Conservation (phyloP, 148 eudicot genomes). For the Rhododendron vialii region DNA sequence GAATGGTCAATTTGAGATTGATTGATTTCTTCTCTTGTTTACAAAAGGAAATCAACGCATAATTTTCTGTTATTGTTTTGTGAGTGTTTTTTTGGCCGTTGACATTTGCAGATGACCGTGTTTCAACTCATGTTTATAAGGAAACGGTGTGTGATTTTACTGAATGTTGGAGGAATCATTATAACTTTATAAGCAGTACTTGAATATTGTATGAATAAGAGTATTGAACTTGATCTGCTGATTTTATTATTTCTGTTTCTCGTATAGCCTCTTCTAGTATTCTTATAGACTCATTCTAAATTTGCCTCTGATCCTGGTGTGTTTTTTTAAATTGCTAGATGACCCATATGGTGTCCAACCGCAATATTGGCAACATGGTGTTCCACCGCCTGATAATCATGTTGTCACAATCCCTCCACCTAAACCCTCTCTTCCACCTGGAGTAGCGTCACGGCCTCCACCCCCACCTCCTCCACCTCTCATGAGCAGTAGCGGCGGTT, state of each 20-base stretch:
- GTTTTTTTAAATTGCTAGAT: constrained; percentile 34
- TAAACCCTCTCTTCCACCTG: constrained; percentile 56
- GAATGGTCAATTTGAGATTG: not conserved
- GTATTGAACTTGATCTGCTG: not conserved
- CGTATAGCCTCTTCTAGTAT: not conserved
- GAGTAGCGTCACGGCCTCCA: constrained; percentile 51
- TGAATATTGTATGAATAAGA: not conserved
- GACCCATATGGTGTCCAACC: constrained; percentile 56
- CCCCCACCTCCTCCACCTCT: constrained; percentile 40
- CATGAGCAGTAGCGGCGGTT: constrained; percentile 77
- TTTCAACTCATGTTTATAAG: not conserved
- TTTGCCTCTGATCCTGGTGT: constrained; percentile 3
- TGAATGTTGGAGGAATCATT: not conserved
- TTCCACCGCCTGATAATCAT: constrained; percentile 63
- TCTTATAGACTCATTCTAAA: not conserved
- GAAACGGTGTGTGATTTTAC: not conserved
- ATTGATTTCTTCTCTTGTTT: not conserved
- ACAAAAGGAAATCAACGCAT: not conserved
- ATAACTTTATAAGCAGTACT: not conserved
- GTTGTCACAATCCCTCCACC: constrained; percentile 38
- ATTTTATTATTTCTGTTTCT: not conserved
- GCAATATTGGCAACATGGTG: constrained; percentile 80
- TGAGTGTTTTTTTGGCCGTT: not conserved
- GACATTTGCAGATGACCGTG: not conserved
- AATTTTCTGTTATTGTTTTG: not conserved